Evolutionary conservation across 2,329 filamentous ascomycete genomes (phyloP), one percentile per base, ranked within the genome.

Genomic region (Cryphonectria carpinicola): DNA sequence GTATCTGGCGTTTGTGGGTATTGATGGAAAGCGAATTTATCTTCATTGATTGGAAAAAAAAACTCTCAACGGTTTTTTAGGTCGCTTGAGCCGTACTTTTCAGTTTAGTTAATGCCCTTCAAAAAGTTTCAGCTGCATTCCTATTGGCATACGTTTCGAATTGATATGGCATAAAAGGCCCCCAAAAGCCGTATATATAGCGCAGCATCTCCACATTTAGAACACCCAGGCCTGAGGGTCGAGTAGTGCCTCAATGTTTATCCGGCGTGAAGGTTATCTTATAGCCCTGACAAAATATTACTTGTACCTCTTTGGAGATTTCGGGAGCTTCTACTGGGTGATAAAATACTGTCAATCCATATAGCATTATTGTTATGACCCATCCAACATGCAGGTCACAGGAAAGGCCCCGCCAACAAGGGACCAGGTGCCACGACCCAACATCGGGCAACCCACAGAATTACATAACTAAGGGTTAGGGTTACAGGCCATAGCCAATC

Each of bases 1-100:
- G 43, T 25, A 25, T 63, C 39, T 17, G 61, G 61, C 39, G 61
- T 64, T 64, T 14, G 25, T 64, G 39, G n/a, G 22, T 63, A 39
- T 39, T 11, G 13, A 28, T 17, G 13, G 8, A 39, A n/a, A 43
- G 61, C 11, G 37, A 39, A 5, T 11, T n/a, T 22, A 35, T 19
- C 22, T 39, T n/a, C 3, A 11, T 39, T 13, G 35, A 10, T 37
- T 25, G 14, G 3, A 32, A n/a, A n/a, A 56, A 35, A 4, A 13
- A 19, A n/a, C n/a, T 25, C 35, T 35, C 58, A 61, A 35, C 17
- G 22, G 8, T n/a, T 14, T 61, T 10, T 25, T 49, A 22, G 46
- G 10, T 49, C 22, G 8, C 22, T 10, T 11, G 46, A 49, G 46
- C 46, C 8, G 13, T n/a, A n/a, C 52, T 56, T 28, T 13, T 37